These are phyloP conservation scores for Pseudonectria foliicola DNA, from an alignment of 2,329 filamentous ascomycete species.

Conservation along the genomic window DNA sequence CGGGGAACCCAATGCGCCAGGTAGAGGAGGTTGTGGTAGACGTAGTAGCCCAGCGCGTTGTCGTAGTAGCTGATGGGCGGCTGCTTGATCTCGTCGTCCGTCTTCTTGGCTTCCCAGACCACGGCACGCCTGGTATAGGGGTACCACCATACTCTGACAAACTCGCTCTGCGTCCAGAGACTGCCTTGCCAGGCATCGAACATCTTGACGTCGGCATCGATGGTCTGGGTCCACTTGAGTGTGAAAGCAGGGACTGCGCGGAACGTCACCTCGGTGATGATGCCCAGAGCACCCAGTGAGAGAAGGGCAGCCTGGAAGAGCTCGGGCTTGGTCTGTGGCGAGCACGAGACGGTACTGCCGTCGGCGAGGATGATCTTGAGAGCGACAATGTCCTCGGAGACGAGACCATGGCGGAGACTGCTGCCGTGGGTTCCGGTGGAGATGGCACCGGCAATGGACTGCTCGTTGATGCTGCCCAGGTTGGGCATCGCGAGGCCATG, in stretches of 20 bases:
- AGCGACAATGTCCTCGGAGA: constrained; percentile 69
- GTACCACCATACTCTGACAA: constrained; percentile 95
- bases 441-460: constrained; percentile 88
- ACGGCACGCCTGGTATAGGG: constrained; percentile 85
- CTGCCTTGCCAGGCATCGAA: constrained; percentile 63
- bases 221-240: constrained; percentile 78
- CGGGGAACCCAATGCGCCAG: constrained; percentile 69
- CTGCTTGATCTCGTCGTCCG: constrained; percentile 50
- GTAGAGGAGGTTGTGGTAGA: constrained; percentile 88
- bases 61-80: constrained; percentile 73
- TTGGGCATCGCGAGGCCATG: constrained; percentile 82
- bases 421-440: constrained; percentile 91
- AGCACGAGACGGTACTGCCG: constrained; percentile 66
- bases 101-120: constrained; percentile 82
- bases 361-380: constrained; percentile 78
- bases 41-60: constrained; percentile 70
- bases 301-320: constrained; percentile 85
- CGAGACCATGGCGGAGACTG: constrained; percentile 72
- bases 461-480: constrained; percentile 88
- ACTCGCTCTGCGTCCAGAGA: constrained; percentile 81
- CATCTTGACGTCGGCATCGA: constrained; percentile 63
- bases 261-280: constrained; percentile 85
- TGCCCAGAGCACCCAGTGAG: constrained; percentile 81
- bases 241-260: constrained; percentile 73
- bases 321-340: constrained; percentile 59